Evolutionary conservation across 257 asterid species (phyloP).

Genomic region (Thymus mandschuricus): DNA sequence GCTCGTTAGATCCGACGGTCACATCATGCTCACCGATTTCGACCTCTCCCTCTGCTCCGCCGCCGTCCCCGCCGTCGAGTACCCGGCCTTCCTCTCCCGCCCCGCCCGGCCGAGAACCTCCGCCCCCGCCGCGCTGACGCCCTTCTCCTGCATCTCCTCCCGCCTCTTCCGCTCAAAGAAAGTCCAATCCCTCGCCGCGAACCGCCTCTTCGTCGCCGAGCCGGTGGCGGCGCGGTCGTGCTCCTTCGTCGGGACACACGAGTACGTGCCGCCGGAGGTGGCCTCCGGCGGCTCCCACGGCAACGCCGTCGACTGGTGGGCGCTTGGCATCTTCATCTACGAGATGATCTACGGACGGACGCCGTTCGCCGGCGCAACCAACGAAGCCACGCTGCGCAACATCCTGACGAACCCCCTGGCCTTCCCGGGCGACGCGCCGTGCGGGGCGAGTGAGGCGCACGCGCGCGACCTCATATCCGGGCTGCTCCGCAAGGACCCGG

Average conservation of each 20-base stretch:
- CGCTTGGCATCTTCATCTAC: conserved; percentile 75
- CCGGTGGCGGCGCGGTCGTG: conserved; percentile 79
- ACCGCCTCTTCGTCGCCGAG: conserved; percentile 83
- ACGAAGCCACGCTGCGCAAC: conserved; percentile 63
- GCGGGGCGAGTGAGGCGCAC: conserved; percentile 51
- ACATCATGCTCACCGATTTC: conserved; percentile 86
- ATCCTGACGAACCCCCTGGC: conserved; percentile 51
- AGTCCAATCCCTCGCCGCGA: conserved; percentile 53
- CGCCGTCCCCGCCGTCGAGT: conserved; percentile 78
- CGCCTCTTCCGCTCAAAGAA: conserved; percentile 69
- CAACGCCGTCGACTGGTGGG: conserved; percentile 96
- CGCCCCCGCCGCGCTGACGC: conserved; percentile 36
- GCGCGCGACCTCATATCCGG: conserved; percentile 66
- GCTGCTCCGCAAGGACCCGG: conserved; percentile 69
- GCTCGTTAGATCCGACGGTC: conserved; percentile 86
- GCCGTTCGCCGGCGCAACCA: conserved; percentile 67
- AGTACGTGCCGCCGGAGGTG: conserved; percentile 94
- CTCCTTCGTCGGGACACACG: conserved; percentile 93
- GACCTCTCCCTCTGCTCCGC: conserved; percentile 84
- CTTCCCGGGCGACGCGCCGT: conserved; percentile 53
- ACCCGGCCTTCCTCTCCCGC: conserved; percentile 44
- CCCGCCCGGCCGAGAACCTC: not conserved
- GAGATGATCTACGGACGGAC: conserved; percentile 86
- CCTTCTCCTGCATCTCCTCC: conserved; percentile 64
- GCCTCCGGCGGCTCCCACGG: conserved; percentile 85